Evolutionary conservation across 2,329 filamentous ascomycete genomes (phyloP).

Genomic region (Monosporascus sp.): DNA sequence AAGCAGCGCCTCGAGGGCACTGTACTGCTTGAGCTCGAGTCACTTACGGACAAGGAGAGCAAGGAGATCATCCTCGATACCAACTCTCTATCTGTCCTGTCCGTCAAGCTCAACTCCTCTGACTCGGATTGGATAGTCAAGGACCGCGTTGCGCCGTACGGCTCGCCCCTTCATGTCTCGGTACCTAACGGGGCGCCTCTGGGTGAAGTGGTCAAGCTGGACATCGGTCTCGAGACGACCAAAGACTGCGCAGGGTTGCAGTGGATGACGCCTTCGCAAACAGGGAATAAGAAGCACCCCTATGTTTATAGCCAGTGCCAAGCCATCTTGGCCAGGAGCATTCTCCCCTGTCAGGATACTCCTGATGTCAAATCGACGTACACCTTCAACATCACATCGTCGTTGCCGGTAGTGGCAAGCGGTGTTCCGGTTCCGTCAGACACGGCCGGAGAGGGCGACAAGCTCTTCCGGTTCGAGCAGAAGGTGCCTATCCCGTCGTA

Average conservation of each 20-base stretch:
- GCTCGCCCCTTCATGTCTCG: slow-evolving; percentile 63
- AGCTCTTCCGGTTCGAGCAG: slow-evolving; percentile 81
- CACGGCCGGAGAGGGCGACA: slow-evolving; percentile 44
- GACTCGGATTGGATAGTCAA: slow-evolving; percentile 64
- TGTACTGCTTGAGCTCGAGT: slow-evolving; percentile 71
- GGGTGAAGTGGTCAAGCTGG: slow-evolving; percentile 46
- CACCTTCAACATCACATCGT: slow-evolving; percentile 80
- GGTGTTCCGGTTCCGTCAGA: slow-evolving; percentile 57
- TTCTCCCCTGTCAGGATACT: slow-evolving; percentile 96
- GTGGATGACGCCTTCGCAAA: slow-evolving; percentile 91
- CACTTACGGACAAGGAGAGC: slow-evolving; percentile 65
- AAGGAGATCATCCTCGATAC: slow-evolving; percentile 82
- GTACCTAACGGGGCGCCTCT: slow-evolving; percentile 49
- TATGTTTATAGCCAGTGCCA: slow-evolving; percentile 99
- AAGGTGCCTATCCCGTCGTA: slow-evolving; percentile 91
- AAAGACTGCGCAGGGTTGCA: slow-evolving; percentile 86
- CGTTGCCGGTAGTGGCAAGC: slow-evolving; percentile 85
- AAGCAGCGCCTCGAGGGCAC: slow-evolving; percentile 70
- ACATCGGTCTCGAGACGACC: slow-evolving; percentile 75
- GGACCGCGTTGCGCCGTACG: slow-evolving; percentile 66
- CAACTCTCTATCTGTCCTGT: slow-evolving; percentile 70
- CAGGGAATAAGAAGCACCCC: slow-evolving; percentile 89
- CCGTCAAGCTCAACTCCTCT: slow-evolving; percentile 63
- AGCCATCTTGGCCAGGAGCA: slow-evolving; percentile 87
- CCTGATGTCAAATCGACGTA: slow-evolving; percentile 97